These are phyloP conservation scores for Clonostachys byssicola DNA, from an alignment of 2,329 filamentous ascomycete species.

Conservation along the genomic window DNA sequence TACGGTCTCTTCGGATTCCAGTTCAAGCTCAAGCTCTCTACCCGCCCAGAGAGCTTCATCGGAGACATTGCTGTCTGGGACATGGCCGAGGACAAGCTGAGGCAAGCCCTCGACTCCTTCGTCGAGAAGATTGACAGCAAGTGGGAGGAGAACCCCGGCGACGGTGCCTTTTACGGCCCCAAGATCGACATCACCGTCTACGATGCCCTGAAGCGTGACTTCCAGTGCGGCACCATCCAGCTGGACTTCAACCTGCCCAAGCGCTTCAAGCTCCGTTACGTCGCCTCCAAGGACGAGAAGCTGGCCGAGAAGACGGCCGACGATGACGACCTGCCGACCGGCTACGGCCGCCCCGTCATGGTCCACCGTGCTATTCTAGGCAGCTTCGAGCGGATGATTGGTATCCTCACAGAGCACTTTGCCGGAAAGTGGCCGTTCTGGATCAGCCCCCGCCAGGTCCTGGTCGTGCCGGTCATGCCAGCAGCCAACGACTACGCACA, in stretches of 20 bases:
- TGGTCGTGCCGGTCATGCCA: constrained; percentile 58
- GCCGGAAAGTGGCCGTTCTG: constrained; percentile 88
- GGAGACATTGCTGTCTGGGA: constrained; percentile 87
- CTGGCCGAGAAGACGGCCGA: constrained; percentile 35
- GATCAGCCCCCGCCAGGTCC: constrained; percentile 78
- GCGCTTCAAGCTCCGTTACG: constrained; percentile 34
- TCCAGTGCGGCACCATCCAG: constrained; percentile 72
- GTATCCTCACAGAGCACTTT: constrained; percentile 79
- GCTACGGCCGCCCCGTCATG: constrained; percentile 79
- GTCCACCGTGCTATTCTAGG: constrained; percentile 80
- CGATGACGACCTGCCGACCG: constrained; percentile 51
- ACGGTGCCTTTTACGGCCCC: constrained; percentile 96
- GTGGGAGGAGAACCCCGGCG: constrained; percentile 91
- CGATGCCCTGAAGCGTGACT: constrained; percentile 73
- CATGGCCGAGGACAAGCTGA: constrained; percentile 77
- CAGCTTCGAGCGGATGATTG: constrained; percentile 64
- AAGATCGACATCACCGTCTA: constrained; percentile 97
- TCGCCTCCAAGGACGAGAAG: constrained; percentile 47
- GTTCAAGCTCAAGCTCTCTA: constrained; percentile 94
- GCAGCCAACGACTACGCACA: constrained; percentile 75
- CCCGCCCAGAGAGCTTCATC: constrained; percentile 82
- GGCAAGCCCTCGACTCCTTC: constrained; percentile 76
- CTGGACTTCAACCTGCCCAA: constrained; percentile 77
- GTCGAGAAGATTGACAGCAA: constrained; percentile 52
- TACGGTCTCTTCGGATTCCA: constrained; percentile 59